phyloP scores from a whole-genome alignment of 2,329 filamentous ascomycete genomes.

The Epichloe festucae region DNA sequence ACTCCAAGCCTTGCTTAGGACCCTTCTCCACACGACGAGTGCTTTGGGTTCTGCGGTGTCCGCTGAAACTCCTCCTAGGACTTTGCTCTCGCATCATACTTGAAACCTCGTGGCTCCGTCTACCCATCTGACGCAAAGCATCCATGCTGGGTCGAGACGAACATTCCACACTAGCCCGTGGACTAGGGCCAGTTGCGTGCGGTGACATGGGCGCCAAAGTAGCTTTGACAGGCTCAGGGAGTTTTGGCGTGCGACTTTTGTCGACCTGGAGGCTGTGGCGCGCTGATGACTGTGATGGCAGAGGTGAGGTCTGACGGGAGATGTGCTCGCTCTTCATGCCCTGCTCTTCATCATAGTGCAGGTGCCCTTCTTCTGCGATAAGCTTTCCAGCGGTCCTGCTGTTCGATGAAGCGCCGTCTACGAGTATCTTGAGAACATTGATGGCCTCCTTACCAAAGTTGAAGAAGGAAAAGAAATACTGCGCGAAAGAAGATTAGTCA shows the following conservation, averaged over 20 bases:
- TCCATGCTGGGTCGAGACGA: slow-evolving; percentile 40
- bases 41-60: slow-evolving; percentile 38
- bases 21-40: slow-evolving; percentile 29
- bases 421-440: slow-evolving; percentile 58
- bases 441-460: slow-evolving; percentile 73
- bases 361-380: slow-evolving; percentile 8
- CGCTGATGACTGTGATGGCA: slow-evolving; percentile 8
- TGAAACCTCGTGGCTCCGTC: slow-evolving; percentile 41
- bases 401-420: slow-evolving; percentile 47
- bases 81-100: slow-evolving; percentile 27
- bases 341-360: not conserved
- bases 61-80: slow-evolving; percentile 50
- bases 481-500: slow-evolving; percentile 1
- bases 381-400: slow-evolving; percentile 16
- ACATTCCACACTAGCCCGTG: slow-evolving; percentile 41
- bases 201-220: slow-evolving; percentile 44
- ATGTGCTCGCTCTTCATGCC: not conserved
- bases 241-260: slow-evolving; percentile 24
- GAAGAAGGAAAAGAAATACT: slow-evolving; percentile 98
- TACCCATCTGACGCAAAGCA: slow-evolving; percentile 30
- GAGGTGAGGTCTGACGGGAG: not conserved
- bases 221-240: slow-evolving; percentile 46
- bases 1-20: slow-evolving; percentile 43
- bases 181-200: slow-evolving; percentile 31
- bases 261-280: slow-evolving; percentile 13